phyloP scores from a whole-genome alignment of 768 basidiomycete species.

The Phanerodontia chrysosporium region DNA sequence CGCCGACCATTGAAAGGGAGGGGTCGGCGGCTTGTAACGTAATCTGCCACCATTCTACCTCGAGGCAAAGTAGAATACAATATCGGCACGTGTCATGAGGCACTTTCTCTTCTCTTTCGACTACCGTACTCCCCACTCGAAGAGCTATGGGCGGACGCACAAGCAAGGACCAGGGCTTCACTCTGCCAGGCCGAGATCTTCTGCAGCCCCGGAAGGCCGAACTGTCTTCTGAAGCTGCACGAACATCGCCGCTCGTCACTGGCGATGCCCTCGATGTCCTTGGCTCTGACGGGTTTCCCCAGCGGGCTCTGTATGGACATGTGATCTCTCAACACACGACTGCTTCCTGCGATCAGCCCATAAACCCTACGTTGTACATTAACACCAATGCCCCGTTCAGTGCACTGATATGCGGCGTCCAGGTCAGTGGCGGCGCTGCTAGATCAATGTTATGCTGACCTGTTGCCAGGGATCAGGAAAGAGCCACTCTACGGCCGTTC shows the following conservation, averaged over 20 bases:
- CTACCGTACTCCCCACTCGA: too few relatives aligned
- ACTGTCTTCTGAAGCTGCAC: background rate
- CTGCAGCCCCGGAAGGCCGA: background rate
- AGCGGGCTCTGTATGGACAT: constrained; percentile 8
- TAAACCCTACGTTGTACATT: constrained; percentile 1
- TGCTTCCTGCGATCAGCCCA: background rate
- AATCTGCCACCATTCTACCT: too few relatives aligned
- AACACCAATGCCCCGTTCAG: constrained; percentile 58
- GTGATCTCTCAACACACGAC: constrained; percentile 1
- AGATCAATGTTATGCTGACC: background rate
- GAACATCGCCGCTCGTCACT: constrained; percentile 5
- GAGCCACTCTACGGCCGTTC: constrained; percentile 60
- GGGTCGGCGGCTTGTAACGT: too few relatives aligned
- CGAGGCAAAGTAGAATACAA: too few relatives aligned
- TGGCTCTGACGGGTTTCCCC: background rate
- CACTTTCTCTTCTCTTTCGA: too few relatives aligned
- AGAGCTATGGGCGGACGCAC: too few relatives aligned
- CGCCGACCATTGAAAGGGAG: too few relatives aligned
- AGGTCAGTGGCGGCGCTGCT: constrained; percentile 21
- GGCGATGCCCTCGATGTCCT: constrained; percentile 2
- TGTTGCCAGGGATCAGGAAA: constrained; percentile 51
- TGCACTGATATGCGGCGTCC: constrained; percentile 65
- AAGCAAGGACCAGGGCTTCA: too few relatives aligned
- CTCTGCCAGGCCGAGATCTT: background rate
- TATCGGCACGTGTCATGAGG: too few relatives aligned